Evolutionary conservation across 2,329 filamentous ascomycete species (phyloP).

Genomic region (Fusarium sp.): DNA sequence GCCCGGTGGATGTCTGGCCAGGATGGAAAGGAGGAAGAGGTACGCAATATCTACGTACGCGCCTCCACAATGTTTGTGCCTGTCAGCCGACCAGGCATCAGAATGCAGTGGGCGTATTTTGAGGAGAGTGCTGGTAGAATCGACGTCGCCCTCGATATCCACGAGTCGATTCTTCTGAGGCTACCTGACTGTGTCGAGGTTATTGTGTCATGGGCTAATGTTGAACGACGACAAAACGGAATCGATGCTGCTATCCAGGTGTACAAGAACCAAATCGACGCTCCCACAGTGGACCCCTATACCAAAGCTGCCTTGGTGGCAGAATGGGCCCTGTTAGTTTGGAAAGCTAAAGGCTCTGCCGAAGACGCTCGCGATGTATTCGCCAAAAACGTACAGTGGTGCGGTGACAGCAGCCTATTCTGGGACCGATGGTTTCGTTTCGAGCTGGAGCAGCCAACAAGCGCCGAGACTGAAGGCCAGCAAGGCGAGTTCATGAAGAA

Average conservation of each 20-base stretch:
- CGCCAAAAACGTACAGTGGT: conserved; percentile 83
- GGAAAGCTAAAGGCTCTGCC: conserved; percentile 84
- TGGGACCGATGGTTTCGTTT: conserved; percentile 92
- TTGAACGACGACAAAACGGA: conserved; percentile 84
- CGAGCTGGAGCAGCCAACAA: conserved; percentile 85
- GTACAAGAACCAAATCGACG: conserved; percentile 84
- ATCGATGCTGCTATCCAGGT: conserved; percentile 86
- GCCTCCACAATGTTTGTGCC: conserved; percentile 88
- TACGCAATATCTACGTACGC: conserved; percentile 90
- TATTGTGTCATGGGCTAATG: conserved; percentile 87
- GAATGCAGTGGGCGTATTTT: conserved; percentile 93
- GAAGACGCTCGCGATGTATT: conserved; percentile 88
- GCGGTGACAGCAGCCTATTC: conserved; percentile 86
- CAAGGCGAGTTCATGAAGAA: conserved; percentile 82
- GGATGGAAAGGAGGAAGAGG: conserved; percentile 84
- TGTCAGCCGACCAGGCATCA: conserved; percentile 83
- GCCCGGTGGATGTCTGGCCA: conserved; percentile 92
- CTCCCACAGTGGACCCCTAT: conserved; percentile 75
- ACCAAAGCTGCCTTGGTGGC: conserved; percentile 89
- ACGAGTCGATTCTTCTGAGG: conserved; percentile 79
- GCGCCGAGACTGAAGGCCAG: conserved; percentile 69
- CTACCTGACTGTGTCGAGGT: conserved; percentile 88
- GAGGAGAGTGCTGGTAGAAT: conserved; percentile 85
- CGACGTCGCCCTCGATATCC: conserved; percentile 85
- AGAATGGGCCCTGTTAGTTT: conserved; percentile 87